Base-by-base conservation (phyloP, 495 filamentous ascomycete species). In the Endocarpon pusillum region DNA sequence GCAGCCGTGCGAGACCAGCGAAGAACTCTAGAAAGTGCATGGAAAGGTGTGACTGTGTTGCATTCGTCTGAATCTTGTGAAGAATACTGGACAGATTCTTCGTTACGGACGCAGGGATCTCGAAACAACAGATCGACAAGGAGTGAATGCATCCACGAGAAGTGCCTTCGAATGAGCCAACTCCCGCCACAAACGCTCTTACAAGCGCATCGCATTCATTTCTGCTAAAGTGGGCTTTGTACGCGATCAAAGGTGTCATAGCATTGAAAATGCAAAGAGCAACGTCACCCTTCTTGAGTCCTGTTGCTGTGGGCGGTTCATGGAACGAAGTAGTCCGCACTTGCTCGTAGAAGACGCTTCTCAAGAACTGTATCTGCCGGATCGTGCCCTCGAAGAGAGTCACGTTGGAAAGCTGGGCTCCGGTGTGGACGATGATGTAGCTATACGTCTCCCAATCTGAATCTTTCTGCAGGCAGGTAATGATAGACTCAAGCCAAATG, bases 1-100 rank as follows among this genome's bases (percentile, higher is more conserved):
- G 82, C 26, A 94, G 51, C 15, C 89, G 75, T 19, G 87, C 83
- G 17, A 99, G 68, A 27, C 82, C 75, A 6, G 79, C 75, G 21
- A 96, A 56, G 45, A 96, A 96, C 43, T 96, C 91, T 33, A 99
- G 61, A 31, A 96, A 89, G 47, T 96, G 87, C 33, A 94, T 76
- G 11, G 86, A 82, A 34, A 94, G 75, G 30, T 83, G 69, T 2
- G 81, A 75, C 46, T 94, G 82, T 8, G 87, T 94, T 45, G 96
- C 92, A 39, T 94, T 82, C 45, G 87, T 83, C 4, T 86, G 75
- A 78, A 96, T 91, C 47, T 77, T 86, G 46, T 84, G 77, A 25
- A 96, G 62, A 36, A 96, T 85, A 21, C 64, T 74, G 22, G 78
- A 77, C 33, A 96, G 56, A 18, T 74, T 73, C 45, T 83, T 92